Evolutionary conservation across 108 stramenopile species (phyloP).

Genomic region (Nitzschia putrida): DNA sequence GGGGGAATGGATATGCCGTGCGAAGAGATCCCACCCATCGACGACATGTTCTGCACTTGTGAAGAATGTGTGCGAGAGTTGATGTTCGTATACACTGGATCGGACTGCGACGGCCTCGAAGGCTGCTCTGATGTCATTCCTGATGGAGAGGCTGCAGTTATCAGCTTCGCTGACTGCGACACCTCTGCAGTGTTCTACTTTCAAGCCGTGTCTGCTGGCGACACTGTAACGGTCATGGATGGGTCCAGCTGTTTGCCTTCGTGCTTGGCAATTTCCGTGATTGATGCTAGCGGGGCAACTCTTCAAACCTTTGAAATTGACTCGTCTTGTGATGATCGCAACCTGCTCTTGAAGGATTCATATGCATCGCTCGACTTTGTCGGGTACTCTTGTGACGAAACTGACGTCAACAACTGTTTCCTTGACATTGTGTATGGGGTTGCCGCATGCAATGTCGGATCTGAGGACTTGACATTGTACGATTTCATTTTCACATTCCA

Average conservation of each 20-base stretch:
- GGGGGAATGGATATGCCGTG: constrained; percentile 7
- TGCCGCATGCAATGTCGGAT: constrained; percentile 22
- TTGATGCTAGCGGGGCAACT: neutral
- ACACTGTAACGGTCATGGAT: constrained; percentile 2
- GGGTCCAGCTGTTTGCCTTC: constrained; percentile 21
- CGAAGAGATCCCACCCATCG: constrained; percentile 23
- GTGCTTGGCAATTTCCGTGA: constrained; percentile 15
- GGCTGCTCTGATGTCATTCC: constrained; percentile 1
- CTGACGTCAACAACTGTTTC: constrained; percentile 26
- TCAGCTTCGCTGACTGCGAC: constrained; percentile 13
- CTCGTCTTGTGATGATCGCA: constrained; percentile 29
- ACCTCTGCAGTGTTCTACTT: neutral
- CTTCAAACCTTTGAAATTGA: constrained; percentile 22
- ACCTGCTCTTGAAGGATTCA: constrained; percentile 13
- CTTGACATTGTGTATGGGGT: constrained; percentile 16
- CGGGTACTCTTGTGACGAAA: constrained; percentile 27
- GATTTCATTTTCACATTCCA: constrained; percentile 5
- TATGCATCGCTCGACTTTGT: constrained; percentile 29
- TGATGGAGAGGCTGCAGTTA: constrained; percentile 8
- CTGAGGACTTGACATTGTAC: constrained; percentile 12
- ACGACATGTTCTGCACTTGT: constrained; percentile 25
- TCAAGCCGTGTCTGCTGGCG: constrained; percentile 3
- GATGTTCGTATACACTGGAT: constrained; percentile 29
- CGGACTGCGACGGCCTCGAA: constrained; percentile 7
- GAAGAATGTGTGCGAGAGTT: constrained; percentile 26